phyloP scores from a whole-genome alignment of 2,329 filamentous ascomycete genomes.

The Blastomyces parvus region DNA sequence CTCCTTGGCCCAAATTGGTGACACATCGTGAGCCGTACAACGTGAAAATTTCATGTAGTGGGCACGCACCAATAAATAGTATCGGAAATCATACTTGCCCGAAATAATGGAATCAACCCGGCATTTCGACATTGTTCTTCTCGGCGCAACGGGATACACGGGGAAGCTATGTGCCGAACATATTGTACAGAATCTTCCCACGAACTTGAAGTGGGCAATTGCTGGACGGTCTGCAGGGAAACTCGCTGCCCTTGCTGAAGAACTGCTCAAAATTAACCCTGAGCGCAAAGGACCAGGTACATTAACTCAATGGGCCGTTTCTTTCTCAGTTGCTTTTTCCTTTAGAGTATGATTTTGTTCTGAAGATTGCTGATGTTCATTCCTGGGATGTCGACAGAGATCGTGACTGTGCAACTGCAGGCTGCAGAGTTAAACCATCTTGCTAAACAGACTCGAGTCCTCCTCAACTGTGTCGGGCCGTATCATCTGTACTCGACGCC shows the following conservation, averaged over 20 bases:
- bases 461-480: conserved; percentile 55
- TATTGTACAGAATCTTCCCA: conserved; percentile 60
- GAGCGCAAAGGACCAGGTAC: conserved; percentile 63
- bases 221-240: conserved; percentile 73
- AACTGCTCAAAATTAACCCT: conserved; percentile 56
- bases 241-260: conserved; percentile 57
- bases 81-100: too few relatives aligned
- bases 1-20: too few relatives aligned
- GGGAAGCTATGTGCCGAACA: conserved; percentile 68
- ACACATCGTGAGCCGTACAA: too few relatives aligned
- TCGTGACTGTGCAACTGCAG: conserved; percentile 41
- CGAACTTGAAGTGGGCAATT: conserved; percentile 76
- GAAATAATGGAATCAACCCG: conserved; percentile 21
- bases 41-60: neutral
- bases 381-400: conserved; percentile 23
- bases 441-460: conserved; percentile 46
- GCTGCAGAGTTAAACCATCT: conserved; percentile 43
- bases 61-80: neutral
- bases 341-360: neutral
- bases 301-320: conserved; percentile 16
- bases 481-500: conserved; percentile 56
- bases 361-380: neutral
- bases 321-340: neutral
- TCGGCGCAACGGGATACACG: conserved; percentile 72
- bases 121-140: conserved; percentile 56